phyloP scores from a whole-genome alignment of 2,329 filamentous ascomycete species.

The Colletotrichum brevisporum region DNA sequence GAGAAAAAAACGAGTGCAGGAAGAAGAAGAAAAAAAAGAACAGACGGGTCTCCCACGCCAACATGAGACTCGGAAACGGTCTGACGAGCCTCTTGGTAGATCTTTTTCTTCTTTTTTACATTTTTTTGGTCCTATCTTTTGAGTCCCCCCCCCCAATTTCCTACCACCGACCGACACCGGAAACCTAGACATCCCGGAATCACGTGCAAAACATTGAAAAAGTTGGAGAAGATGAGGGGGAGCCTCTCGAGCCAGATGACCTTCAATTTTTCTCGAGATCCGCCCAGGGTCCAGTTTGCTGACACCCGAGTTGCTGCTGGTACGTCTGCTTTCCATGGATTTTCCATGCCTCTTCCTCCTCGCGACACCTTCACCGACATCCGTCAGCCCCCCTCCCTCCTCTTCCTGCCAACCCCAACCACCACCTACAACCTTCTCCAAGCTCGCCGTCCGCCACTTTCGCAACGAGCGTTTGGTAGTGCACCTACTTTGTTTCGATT shows the following conservation, averaged over 20 bases:
- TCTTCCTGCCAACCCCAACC: background rate
- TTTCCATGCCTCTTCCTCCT: slow-evolving; percentile 10
- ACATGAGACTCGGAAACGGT: slow-evolving; percentile 2
- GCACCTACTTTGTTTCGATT: background rate
- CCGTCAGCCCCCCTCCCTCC: slow-evolving; percentile 1
- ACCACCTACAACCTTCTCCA: background rate
- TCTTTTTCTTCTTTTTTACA: background rate
- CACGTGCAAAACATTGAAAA: slow-evolving; percentile 25
- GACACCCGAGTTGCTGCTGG: background rate
- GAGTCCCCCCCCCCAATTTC: slow-evolving; percentile 2
- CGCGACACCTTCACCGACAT: background rate
- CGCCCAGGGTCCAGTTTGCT: slow-evolving; percentile 30
- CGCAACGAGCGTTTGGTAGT: background rate
- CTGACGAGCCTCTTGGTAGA: background rate
- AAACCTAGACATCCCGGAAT: slow-evolving; percentile 3
- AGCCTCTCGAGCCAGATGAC: slow-evolving; percentile 28
- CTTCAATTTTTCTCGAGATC: slow-evolving; percentile 33
- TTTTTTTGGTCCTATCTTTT: background rate
- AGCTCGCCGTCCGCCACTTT: background rate
- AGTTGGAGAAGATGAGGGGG: slow-evolving; percentile 23
- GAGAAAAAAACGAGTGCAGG: background rate
- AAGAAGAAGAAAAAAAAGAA: background rate
- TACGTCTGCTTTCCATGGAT: slow-evolving; percentile 10
- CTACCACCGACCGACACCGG: slow-evolving; percentile 2
- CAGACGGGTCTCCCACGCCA: slow-evolving; percentile 14